phyloP scores from a whole-genome alignment of 164 flowering plant species.

The Sextonia rubra region DNA sequence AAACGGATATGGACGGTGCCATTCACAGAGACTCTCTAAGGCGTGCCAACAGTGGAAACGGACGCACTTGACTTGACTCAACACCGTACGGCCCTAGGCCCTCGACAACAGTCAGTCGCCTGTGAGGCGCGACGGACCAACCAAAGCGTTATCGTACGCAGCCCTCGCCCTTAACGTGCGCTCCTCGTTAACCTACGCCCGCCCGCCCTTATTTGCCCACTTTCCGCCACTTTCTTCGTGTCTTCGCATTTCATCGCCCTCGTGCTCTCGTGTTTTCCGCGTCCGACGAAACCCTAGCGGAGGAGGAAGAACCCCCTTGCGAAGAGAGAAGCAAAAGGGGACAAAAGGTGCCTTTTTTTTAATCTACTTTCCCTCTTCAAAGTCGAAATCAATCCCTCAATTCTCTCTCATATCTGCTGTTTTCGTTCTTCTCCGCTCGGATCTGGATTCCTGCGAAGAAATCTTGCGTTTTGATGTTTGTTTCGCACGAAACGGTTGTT shows the following conservation, averaged over 20 bases:
- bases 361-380: not conserved
- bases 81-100: too few relatives aligned
- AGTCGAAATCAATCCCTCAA: too few relatives aligned
- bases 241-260: not conserved
- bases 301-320: not conserved
- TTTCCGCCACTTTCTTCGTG: conserved; percentile 2
- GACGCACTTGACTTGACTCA: too few relatives aligned
- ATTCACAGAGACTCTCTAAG: too few relatives aligned
- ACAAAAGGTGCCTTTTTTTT: not conserved
- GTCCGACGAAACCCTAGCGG: not conserved
- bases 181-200: not conserved
- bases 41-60: too few relatives aligned
- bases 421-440: not conserved
- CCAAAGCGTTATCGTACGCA: conserved; percentile 6
- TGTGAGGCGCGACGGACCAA: not conserved
- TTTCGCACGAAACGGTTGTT: not conserved
- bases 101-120: not conserved
- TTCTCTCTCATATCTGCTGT: not conserved
- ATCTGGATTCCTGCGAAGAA: not conserved
- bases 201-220: not conserved
- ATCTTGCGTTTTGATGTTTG: not conserved
- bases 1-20: too few relatives aligned
- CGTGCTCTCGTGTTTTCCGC: conserved; percentile 3
- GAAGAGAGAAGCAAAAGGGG: too few relatives aligned
- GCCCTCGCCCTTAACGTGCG: conserved; percentile 1